Conservation (phyloP, 768 basidiomycete species). For the Lactifluus rugatus region DNA sequence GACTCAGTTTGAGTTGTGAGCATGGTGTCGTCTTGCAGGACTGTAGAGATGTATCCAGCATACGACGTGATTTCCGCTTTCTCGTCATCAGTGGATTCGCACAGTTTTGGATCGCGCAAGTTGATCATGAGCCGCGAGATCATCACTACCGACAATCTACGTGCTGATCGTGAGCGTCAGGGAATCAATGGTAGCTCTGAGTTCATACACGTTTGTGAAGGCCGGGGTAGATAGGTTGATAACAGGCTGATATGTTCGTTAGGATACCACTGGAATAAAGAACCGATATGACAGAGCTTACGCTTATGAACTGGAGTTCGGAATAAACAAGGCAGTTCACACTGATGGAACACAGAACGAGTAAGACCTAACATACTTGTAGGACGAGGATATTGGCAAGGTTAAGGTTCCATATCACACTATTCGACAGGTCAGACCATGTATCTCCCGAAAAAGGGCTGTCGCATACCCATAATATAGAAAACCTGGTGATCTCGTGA, state of each 20-base stretch:
- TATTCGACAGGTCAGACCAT: background rate
- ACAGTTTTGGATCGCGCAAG: slow-evolving; percentile 9
- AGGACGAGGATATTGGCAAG: slow-evolving; percentile 10
- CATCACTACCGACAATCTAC: slow-evolving; percentile 13
- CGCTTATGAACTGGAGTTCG: background rate
- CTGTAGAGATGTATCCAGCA: background rate
- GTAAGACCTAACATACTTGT: background rate
- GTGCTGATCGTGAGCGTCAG: background rate
- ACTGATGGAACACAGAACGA: background rate
- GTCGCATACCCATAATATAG: slow-evolving; percentile 11
- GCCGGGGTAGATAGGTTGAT: background rate
- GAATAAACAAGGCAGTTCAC: background rate
- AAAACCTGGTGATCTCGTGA: background rate
- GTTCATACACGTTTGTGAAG: slow-evolving; percentile 12
- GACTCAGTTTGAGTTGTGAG: background rate
- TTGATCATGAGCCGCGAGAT: slow-evolving; percentile 15
- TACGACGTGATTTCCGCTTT: background rate
- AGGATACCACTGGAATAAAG: background rate
- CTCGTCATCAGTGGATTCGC: background rate
- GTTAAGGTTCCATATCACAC: slow-evolving; percentile 11
- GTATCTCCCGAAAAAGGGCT: background rate
- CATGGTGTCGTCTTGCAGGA: background rate
- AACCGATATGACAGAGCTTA: background rate
- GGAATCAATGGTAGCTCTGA: background rate
- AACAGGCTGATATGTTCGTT: background rate